Evolutionary conservation across 2,329 filamentous ascomycete species (phyloP).

Genomic region (Cryphonectria radicalis): DNA sequence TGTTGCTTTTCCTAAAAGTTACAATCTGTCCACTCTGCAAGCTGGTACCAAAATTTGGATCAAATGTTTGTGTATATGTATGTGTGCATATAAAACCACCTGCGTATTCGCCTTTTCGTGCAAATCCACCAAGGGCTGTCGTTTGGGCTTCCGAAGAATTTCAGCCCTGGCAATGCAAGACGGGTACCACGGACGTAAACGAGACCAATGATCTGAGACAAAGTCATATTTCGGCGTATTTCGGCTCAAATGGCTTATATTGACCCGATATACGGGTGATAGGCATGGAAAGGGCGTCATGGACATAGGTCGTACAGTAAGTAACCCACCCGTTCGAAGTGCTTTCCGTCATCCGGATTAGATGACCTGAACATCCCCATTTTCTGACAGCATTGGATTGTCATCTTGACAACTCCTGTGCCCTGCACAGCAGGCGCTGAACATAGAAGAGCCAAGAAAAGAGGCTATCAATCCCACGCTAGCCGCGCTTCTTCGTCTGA

Average conservation of each 20-base stretch:
- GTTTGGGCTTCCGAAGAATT: neutral
- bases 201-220: neutral
- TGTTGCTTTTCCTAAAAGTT: neutral
- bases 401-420: neutral
- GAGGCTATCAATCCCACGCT: neutral
- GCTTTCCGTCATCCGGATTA: neutral
- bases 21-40: neutral
- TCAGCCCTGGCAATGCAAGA: neutral
- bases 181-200: neutral
- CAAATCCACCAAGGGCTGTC: neutral
- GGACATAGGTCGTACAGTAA: neutral
- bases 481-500: neutral
- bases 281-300: neutral
- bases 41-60: neutral
- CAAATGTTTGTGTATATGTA: neutral
- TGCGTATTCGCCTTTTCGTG: neutral
- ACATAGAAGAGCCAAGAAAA: neutral
- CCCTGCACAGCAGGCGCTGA: neutral
- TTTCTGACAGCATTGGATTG: too few species aligned
- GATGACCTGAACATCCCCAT: neutral
- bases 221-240: neutral
- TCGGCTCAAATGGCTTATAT: neutral
- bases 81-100: neutral
- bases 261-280: neutral
- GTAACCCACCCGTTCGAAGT: neutral